These are phyloP conservation scores for Helianthus tuberosus DNA, from an alignment of 129 eudicot genomes.

Conservation along the genomic window DNA sequence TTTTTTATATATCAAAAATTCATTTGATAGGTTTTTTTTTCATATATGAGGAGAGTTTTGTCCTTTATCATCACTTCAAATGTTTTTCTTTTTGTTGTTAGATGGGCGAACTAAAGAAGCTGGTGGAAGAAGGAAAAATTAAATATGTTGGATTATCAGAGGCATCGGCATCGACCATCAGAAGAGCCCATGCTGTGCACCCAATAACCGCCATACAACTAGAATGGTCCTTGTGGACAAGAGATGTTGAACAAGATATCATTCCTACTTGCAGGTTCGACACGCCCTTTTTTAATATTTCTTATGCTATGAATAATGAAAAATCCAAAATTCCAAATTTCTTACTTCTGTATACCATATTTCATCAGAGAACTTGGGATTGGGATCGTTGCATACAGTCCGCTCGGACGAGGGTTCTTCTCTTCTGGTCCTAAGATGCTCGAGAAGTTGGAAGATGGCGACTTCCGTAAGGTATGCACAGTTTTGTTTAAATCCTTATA, in stretches of 20 bases:
- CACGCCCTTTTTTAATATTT: not conserved
- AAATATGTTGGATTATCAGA: constrained; percentile 8
- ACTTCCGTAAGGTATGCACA: not conserved
- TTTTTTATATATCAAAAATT: not conserved
- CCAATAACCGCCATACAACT: constrained; percentile 9
- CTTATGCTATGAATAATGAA: not conserved
- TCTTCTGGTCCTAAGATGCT: constrained; percentile 4
- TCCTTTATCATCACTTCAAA: not conserved
- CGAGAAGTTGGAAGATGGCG: not conserved
- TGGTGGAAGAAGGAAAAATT: constrained; percentile 9
- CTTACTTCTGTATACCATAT: not conserved
- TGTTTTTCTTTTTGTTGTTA: not conserved
- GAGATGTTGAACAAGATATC: constrained; percentile 9
- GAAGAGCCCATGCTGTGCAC: constrained; percentile 7
- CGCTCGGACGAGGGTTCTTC: constrained; percentile 4
- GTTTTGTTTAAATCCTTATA: not conserved
- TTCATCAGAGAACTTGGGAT: constrained; percentile 5
- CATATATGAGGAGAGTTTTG: constrained; percentile 1
- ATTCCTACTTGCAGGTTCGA: constrained; percentile 7
- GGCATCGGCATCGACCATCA: constrained; percentile 4
- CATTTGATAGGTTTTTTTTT: not conserved
- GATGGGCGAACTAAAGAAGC: constrained; percentile 12
- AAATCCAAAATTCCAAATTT: not conserved
- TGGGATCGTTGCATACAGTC: constrained; percentile 11
- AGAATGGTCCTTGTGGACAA: constrained; percentile 8